Conservation (phyloP, 176 grass and related monocot species). For the Aegilops sharonensis region DNA sequence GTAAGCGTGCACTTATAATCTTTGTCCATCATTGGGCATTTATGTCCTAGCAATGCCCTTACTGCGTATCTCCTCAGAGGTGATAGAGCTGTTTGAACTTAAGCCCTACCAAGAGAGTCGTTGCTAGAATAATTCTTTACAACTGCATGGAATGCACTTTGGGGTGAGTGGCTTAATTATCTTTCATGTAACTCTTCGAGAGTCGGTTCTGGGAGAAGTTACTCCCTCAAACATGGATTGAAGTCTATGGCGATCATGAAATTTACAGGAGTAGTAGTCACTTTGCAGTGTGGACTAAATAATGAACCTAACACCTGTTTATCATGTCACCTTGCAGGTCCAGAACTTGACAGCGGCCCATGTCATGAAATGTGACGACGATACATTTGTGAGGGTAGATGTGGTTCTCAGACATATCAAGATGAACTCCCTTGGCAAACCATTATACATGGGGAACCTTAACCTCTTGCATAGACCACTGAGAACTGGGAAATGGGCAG, state of each 20-base stretch:
- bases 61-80: background rate
- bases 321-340: slow-evolving; percentile 48
- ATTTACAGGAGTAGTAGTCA: background rate
- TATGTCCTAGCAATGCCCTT: slow-evolving; percentile 9
- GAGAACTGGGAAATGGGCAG: slow-evolving; percentile 91
- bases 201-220: slow-evolving; percentile 19
- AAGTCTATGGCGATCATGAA: slow-evolving; percentile 1
- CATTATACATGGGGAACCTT: slow-evolving; percentile 92
- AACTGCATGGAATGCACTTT: background rate
- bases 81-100: background rate
- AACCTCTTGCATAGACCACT: slow-evolving; percentile 96
- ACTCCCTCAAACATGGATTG: background rate
- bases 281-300: background rate
- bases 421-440: slow-evolving; percentile 41
- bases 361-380: slow-evolving; percentile 94
- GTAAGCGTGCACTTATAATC: background rate
- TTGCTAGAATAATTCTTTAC: background rate
- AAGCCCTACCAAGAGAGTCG: background rate
- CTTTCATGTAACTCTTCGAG: background rate
- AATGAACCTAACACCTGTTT: slow-evolving; percentile 26
- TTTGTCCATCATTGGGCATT: background rate
- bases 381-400: slow-evolving; percentile 94
- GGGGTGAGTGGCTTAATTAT: background rate
- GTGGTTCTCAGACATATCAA: slow-evolving; percentile 72
- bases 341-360: slow-evolving; percentile 74